Percentiles rank a stretch among this genome's conserved stretches.
Evolutionary conservation across 2,329 filamentous ascomycete species (phyloP).

Genomic region (Arthroderma sp.): DNA sequence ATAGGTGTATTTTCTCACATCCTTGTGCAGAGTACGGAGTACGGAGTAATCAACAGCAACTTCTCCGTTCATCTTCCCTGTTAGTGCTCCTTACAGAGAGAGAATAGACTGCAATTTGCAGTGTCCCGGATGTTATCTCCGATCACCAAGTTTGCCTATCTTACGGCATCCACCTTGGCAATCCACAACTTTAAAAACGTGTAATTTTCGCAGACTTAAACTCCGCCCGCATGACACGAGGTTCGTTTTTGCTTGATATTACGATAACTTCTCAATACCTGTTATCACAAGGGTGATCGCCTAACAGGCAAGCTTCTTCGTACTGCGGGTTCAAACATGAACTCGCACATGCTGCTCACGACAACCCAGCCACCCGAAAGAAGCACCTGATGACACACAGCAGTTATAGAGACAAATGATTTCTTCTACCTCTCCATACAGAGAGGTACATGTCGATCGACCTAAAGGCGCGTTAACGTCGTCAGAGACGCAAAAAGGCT

Average conservation of each 20-base stretch:
- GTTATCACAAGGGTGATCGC: neutral
- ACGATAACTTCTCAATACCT: neutral
- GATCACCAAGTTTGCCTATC: conserved; percentile 1
- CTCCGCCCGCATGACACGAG: neutral
- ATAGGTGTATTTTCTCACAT: neutral
- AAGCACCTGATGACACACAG: neutral
- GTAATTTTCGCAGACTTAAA: neutral
- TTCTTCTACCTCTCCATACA: neutral
- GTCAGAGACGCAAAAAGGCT: neutral
- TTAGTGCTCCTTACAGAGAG: neutral
- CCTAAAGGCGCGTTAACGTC: neutral
- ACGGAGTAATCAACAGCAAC: neutral
- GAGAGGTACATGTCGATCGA: too few species aligned
- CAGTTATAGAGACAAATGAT: neutral
- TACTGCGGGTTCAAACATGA: neutral
- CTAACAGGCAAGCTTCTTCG: neutral
- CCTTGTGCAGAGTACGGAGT: neutral
- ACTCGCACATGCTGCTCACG: neutral
- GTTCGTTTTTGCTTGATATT: neutral
- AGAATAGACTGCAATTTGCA: neutral
- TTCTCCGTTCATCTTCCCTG: neutral
- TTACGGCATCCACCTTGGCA: neutral
- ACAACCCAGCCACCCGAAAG: neutral
- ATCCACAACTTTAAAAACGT: conserved; percentile 1
- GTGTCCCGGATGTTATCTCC: neutral